Conservation (phyloP, 1,284 basidiomycete genomes). For the Hortiboletus rubellus region DNA sequence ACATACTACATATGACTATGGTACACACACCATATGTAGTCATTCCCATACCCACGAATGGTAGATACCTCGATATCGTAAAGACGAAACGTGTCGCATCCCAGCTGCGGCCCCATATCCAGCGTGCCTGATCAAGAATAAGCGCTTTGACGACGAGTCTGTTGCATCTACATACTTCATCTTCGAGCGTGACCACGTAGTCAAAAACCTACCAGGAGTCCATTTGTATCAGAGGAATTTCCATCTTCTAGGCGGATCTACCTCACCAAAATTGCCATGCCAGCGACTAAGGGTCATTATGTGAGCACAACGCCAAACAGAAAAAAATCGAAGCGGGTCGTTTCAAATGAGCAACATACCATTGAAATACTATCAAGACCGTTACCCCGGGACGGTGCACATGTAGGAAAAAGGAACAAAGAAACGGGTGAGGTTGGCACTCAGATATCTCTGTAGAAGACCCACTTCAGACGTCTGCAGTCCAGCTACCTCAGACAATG, state of each 20-base stretch:
- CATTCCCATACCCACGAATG: conserved; percentile 17
- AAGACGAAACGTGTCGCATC: conserved; percentile 16
- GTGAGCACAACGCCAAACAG: no score
- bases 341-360: no score
- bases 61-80: conserved; percentile 18
- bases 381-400: no score
- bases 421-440: no score
- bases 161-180: conserved; percentile 12
- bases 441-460: background rate
- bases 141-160: background rate
- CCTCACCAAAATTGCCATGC: no score
- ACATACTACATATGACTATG: background rate
- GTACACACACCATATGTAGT: conserved; percentile 14
- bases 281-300: no score
- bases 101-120: conserved; percentile 22
- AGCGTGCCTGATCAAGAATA: conserved; percentile 9
- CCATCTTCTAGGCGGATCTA: no score
- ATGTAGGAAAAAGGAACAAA: no score
- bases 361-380: no score
- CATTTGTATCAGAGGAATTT: no score
- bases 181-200: conserved; percentile 21
- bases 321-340: no score
- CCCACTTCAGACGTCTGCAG: conserved; percentile 17
- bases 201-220: background rate
- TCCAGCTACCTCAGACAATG: conserved; percentile 4